Conservation (phyloP, 169 alveolate genomes). For the Eimeria brunetti region DNA sequence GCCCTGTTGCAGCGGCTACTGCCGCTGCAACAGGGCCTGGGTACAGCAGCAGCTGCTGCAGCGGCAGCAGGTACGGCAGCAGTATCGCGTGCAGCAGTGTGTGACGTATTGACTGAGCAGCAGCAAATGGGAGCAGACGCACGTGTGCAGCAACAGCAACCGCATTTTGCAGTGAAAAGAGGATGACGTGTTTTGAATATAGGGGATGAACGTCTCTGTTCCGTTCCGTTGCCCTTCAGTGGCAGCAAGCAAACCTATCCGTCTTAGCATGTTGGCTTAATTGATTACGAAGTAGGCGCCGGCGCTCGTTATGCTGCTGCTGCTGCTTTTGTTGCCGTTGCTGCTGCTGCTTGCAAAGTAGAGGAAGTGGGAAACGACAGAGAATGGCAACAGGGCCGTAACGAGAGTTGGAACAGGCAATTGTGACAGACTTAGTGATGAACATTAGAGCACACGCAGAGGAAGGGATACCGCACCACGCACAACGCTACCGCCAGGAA, state of each 20-base stretch:
- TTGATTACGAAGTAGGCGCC: neutral
- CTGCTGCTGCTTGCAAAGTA: neutral
- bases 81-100: conserved; percentile 38
- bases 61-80: conserved; percentile 56
- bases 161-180: conserved; percentile 37
- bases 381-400: neutral
- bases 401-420: neutral
- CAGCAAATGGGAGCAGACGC: conserved; percentile 25
- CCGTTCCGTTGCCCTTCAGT: conserved; percentile 34
- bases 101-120: conserved; percentile 10
- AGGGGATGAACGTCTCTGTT: conserved; percentile 40
- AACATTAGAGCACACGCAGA: neutral
- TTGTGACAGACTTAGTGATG: neutral
- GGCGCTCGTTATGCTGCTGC: neutral
- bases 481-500: neutral
- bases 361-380: neutral
- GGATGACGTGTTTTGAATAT: conserved; percentile 11
- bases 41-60: conserved; percentile 28
- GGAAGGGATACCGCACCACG: neutral
- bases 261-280: conserved; percentile 46
- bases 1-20: conserved; percentile 4
- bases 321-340: neutral
- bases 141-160: conserved; percentile 34
- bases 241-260: conserved; percentile 38
- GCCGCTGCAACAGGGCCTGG: neutral